Conservation (phyloP, 495 filamentous ascomycete genomes). For the Apiosordaria backusii region DNA sequence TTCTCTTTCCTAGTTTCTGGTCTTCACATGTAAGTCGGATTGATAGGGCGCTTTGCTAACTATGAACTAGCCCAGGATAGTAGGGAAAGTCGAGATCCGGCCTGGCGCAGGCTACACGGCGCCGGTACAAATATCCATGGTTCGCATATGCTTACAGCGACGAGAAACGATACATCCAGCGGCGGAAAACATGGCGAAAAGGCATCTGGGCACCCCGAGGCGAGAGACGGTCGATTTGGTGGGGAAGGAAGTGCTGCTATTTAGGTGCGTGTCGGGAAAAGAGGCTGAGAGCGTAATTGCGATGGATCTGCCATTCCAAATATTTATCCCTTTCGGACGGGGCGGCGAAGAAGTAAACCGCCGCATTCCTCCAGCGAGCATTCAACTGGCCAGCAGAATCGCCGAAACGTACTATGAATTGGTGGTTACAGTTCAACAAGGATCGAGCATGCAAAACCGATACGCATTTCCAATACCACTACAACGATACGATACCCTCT, state of each 20-base stretch:
- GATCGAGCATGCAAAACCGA: conserved; percentile 77
- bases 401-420: conserved; percentile 97
- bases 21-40: not conserved
- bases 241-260: conserved; percentile 91
- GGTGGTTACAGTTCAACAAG: conserved; percentile 92
- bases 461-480: conserved; percentile 90
- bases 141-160: conserved; percentile 88
- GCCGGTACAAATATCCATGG: conserved; percentile 85
- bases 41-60: conserved; percentile 24
- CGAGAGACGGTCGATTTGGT: conserved; percentile 90
- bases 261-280: conserved; percentile 75
- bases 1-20: not conserved
- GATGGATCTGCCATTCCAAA: conserved; percentile 97
- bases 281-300: conserved; percentile 83
- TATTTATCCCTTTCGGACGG: conserved; percentile 94
- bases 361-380: conserved; percentile 85
- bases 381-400: conserved; percentile 85
- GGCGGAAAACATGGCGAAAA: conserved; percentile 89
- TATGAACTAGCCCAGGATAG: conserved; percentile 74
- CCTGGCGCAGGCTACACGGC: conserved; percentile 77
- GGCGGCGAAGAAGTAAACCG: conserved; percentile 82
- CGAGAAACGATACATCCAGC: conserved; percentile 95
- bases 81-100: conserved; percentile 96
- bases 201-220: conserved; percentile 84
- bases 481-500: conserved; percentile 89